These are phyloP conservation scores for Fusarium sp. DNA, from an alignment of 2,329 filamentous ascomycete genomes.

Conservation along the genomic window DNA sequence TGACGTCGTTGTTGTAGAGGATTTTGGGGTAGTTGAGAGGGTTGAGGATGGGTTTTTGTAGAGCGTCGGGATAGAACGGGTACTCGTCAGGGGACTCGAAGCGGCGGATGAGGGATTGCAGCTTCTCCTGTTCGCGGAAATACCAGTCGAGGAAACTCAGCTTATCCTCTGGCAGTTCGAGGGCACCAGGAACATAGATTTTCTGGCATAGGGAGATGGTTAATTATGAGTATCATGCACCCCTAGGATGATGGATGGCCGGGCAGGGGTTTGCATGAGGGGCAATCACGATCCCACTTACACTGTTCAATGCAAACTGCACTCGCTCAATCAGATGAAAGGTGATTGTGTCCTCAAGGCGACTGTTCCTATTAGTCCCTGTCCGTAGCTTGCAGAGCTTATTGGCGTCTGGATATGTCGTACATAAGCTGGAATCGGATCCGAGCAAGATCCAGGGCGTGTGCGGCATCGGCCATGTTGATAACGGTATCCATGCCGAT, in stretches of 20 bases:
- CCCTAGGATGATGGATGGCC: constrained; percentile 12
- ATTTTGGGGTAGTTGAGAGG: constrained; percentile 91
- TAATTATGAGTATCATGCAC: constrained; percentile 26
- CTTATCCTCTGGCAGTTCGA: constrained; percentile 80
- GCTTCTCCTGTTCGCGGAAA: constrained; percentile 87
- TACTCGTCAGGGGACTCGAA: constrained; percentile 98
- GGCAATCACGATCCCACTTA: constrained; percentile 36
- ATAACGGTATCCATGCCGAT: constrained; percentile 87
- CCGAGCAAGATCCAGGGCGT: constrained; percentile 89
- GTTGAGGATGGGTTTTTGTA: constrained; percentile 87
- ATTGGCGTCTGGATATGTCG: constrained; percentile 48
- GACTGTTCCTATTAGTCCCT: constrained; percentile 68
- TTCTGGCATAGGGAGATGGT: constrained; percentile 60
- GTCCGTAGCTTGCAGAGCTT: not conserved
- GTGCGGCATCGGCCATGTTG: constrained; percentile 86
- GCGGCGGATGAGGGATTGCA: constrained; percentile 94
- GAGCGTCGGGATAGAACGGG: constrained; percentile 90
- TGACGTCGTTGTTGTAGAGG: constrained; percentile 89
- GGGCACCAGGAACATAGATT: constrained; percentile 87
- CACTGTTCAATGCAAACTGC: constrained; percentile 92
- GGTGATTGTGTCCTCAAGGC: constrained; percentile 96
- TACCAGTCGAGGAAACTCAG: constrained; percentile 96
- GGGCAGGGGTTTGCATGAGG: constrained; percentile 36
- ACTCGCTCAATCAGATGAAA: constrained; percentile 97
- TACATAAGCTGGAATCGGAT: constrained; percentile 97